A percentile compares a stretch with the other conserved stretches of the same genome.
Conservation (phyloP, 331 rosid species). For the Saraca asoca region DNA sequence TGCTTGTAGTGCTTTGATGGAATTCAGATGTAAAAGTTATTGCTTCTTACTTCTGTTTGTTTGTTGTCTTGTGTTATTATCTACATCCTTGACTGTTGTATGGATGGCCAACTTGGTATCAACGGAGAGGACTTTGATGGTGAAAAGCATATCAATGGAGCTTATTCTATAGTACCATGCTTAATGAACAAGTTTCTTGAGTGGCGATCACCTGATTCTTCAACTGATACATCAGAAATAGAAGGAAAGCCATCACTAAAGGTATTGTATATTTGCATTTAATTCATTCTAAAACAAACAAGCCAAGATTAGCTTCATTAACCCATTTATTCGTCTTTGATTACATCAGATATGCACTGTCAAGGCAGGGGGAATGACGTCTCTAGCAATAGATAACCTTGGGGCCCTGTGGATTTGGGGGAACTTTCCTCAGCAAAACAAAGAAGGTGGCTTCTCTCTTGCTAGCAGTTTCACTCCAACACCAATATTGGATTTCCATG, state of each 20-base stretch:
- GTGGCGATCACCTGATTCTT: slow-evolving; percentile 44
- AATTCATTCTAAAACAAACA: slow-evolving; percentile 7
- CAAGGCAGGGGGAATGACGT: slow-evolving; percentile 94
- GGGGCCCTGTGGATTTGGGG: slow-evolving; percentile 96
- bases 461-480: slow-evolving; percentile 64
- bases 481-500: slow-evolving; percentile 70
- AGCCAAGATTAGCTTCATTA: neutral
- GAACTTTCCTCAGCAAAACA: slow-evolving; percentile 62
- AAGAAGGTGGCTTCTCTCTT: slow-evolving; percentile 50
- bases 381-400: slow-evolving; percentile 68
- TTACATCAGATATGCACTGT: slow-evolving; percentile 59
- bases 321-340: slow-evolving; percentile 25
- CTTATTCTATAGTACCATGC: slow-evolving; percentile 52
- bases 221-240: slow-evolving; percentile 43
- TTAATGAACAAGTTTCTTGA: slow-evolving; percentile 58
- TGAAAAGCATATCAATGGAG: slow-evolving; percentile 50
- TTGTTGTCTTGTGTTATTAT: slow-evolving; percentile 24
- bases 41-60: slow-evolving; percentile 18
- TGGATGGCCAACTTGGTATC: slow-evolving; percentile 93
- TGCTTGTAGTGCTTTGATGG: slow-evolving; percentile 14
- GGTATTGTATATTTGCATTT: slow-evolving; percentile 45
- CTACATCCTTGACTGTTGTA: slow-evolving; percentile 63
- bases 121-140: slow-evolving; percentile 51
- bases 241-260: slow-evolving; percentile 44
- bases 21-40: slow-evolving; percentile 25